A percentile compares a stretch with the other conserved stretches of the same genome.
phyloP scores from a whole-genome alignment of 129 eudicot genomes.

The Tagetes erecta region DNA sequence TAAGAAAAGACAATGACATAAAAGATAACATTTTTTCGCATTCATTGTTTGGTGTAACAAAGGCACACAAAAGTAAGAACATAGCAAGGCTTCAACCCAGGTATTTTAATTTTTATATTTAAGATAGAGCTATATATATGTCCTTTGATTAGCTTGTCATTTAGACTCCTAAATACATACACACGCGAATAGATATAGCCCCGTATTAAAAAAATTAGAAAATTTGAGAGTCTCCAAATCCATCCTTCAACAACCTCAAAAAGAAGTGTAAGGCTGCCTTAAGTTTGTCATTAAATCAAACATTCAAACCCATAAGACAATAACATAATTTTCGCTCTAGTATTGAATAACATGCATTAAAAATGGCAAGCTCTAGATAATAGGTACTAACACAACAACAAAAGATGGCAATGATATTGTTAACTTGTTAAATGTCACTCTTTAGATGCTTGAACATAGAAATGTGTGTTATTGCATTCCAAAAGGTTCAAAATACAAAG shows the following conservation, averaged over 20 bases:
- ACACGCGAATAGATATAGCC: background rate
- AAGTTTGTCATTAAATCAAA: background rate
- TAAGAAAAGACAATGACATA: background rate
- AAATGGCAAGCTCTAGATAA: background rate
- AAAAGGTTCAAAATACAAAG: background rate
- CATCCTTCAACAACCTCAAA: background rate
- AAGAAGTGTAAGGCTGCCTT: background rate
- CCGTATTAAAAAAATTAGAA: background rate
- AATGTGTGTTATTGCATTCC: background rate
- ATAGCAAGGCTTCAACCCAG: background rate
- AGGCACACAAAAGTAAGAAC: background rate
- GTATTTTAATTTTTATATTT: background rate
- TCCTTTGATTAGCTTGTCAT: background rate
- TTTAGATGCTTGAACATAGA: background rate
- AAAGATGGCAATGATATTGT: background rate
- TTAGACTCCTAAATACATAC: constrained; percentile 9
- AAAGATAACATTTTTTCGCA: background rate
- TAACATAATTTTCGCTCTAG: background rate
- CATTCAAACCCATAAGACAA: background rate
- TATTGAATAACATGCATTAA: background rate
- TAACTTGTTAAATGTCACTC: constrained; percentile 11
- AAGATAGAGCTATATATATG: background rate
- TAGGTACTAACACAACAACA: background rate
- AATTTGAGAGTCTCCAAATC: background rate
- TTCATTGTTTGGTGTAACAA: background rate